Evolutionary conservation across 805 yeast species (phyloP), one percentile per base, ranked within the genome.

Genomic region (Candida peoriensis): DNA sequence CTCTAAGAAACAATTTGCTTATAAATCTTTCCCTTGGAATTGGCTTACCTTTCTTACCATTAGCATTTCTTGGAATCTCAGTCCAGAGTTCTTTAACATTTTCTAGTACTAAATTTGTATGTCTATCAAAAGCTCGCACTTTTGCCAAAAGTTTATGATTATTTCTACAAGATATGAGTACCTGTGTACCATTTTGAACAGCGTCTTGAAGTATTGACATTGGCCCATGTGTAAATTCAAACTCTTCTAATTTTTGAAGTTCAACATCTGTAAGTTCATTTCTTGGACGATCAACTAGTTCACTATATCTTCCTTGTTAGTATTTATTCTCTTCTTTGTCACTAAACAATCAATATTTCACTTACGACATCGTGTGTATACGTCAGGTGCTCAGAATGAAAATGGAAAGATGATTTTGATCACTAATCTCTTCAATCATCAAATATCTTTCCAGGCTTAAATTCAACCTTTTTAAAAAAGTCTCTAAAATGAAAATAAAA

Each of bases 51-150:
- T 75, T 76, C 52, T 81, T 82, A 6, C 93, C 95, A 33, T 78
- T 76, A 47, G 77, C 66, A 32, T 67, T 74, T 44, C 73, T 65
- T 22, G 79, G 72, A 4, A 64, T 64, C 49, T 78, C 88, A 0
- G 77, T 72, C 89, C 89, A 81, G 54, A 72, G 58, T 60, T 93
- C 98, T 57, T 84, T 87, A 23, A 90, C 97, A 50, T 88, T 86
- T 52, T 86, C 96, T 40, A 93, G 64, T 8, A 93, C 81, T 83
- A 93, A 76, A 59, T 93, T 93, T 43, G 96, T 82, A 61, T 93
- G 99, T 54, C 96, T 78, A 57, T 93, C 99, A 58, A 88, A 93
- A 0, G 97, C 97, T 53, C 84, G 84, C 33, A 93, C 93, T 46
- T 85, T 77, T 2, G 89, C 96, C 20, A 93, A 72, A 26, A 93